A percentile compares a stretch with the other conserved stretches of the same genome.
These are phyloP conservation scores for Neonectria magnoliae DNA, from an alignment of 2,329 filamentous ascomycete species.

Conservation along the genomic window DNA sequence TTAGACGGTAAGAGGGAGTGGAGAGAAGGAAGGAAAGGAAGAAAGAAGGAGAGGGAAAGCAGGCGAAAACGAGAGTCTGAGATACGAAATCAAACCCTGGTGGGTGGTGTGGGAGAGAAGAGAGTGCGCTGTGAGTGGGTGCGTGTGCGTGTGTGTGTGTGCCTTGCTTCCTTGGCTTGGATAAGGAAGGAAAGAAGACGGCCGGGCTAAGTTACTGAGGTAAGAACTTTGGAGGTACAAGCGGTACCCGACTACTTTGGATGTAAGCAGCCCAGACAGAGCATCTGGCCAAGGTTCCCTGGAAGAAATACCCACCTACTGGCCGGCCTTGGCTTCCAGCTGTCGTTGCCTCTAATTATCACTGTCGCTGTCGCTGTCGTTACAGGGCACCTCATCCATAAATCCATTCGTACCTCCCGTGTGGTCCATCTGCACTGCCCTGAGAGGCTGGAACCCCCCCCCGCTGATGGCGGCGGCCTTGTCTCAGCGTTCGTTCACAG, in stretches of 20 bases:
- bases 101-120: neutral
- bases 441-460: neutral
- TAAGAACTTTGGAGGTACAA: no score
- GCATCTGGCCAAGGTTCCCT: neutral
- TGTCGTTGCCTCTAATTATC: neutral
- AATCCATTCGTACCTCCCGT: neutral
- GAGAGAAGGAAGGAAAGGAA: conserved; percentile 14
- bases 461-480: neutral
- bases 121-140: conserved; percentile 15
- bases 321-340: neutral
- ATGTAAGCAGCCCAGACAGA: neutral
- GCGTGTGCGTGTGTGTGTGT: conserved; percentile 11
- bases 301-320: neutral
- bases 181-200: neutral
- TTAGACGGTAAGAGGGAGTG: conserved; percentile 5
- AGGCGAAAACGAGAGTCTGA: conserved; percentile 15
- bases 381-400: neutral
- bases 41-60: conserved; percentile 10
- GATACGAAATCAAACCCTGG: conserved; percentile 25
- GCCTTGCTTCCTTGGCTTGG: conserved; percentile 6
- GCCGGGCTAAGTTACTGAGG: neutral
- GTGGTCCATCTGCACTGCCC: neutral
- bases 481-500: neutral
- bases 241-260: no score
- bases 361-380: neutral